These are phyloP conservation scores for Hericium rajendrae DNA, from an alignment of 768 basidiomycete species.

Conservation along the genomic window DNA sequence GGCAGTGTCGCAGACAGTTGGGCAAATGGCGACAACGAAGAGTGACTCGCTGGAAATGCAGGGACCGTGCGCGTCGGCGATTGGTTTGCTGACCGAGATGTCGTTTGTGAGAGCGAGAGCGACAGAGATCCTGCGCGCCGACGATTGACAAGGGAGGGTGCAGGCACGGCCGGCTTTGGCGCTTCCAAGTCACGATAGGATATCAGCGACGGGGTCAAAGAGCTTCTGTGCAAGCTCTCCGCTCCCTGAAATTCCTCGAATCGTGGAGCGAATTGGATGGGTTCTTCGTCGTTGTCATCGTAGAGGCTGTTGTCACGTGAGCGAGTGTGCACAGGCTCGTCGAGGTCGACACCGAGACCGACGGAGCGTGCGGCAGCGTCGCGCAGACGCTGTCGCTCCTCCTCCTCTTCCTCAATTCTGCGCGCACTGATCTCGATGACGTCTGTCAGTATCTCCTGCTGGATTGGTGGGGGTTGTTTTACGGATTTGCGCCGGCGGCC, in stretches of 20 bases:
- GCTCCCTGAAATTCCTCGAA: not conserved
- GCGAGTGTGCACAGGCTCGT: constrained; percentile 21
- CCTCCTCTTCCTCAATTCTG: constrained; percentile 43
- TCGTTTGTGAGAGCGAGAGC: not conserved
- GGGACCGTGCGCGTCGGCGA: constrained; percentile 28
- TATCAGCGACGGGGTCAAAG: not conserved
- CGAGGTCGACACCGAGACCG: constrained; percentile 48
- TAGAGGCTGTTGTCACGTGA: constrained; percentile 24
- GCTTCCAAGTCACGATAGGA: not conserved
- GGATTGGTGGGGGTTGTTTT: constrained; percentile 19
- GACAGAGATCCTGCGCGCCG: constrained; percentile 2
- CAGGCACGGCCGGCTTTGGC: not conserved
- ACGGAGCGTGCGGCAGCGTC: constrained; percentile 71
- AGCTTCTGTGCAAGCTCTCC: not conserved
- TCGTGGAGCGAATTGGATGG: not conserved
- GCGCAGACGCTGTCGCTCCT: constrained; percentile 66
- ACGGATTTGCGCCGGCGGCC: constrained; percentile 15
- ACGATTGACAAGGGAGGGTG: not conserved
- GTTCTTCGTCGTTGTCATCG: constrained; percentile 28
- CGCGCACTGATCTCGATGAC: constrained; percentile 56
- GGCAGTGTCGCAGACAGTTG: constrained; percentile 46
- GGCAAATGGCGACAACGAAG: constrained; percentile 40
- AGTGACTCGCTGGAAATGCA: constrained; percentile 50
- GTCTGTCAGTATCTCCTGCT: constrained; percentile 45
- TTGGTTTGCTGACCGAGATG: constrained; percentile 1